Evolutionary conservation across 805 yeast species (phyloP), one percentile per base, ranked within the genome.

Genomic region (Tetrapisispora arboricola): DNA sequence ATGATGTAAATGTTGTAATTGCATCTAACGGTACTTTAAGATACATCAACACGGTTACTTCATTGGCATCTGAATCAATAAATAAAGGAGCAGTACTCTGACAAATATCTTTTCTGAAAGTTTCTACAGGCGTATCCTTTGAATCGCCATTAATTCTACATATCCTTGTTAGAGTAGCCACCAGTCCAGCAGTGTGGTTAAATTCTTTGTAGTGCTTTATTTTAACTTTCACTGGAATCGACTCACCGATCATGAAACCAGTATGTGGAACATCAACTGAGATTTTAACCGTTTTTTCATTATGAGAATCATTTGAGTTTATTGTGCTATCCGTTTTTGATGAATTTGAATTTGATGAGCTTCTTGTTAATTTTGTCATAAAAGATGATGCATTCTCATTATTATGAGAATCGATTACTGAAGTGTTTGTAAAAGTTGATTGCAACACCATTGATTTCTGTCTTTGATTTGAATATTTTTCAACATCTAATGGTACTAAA

Each of bases 241-340:
- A 55, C 54, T 87, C 96, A 19, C 95, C 95, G 25, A 87, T 69
- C 1, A 84, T 62, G 53, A 71, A 86, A 0, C 96, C 96, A 30
- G 80, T 65, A 32, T 72, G 71, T 1, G 85, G 71, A 6, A 72
- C 44, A 22, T 67, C 66, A 6, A 77, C 72, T 4, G 67, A 53
- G 30, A 74, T 57, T 34, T 57, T 66, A 2, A 72, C 68, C 5
- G 63, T 57, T 28, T 49, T 54, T 9, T 49, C 48, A 15, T 44
- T 38, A 13, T 39, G 40, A n/a, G 26, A 37, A 18, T 51, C 41
- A 20, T 22, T 26, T 20, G 36, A 39, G 3, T 39, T 37, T 11
- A 39, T 36, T 11, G 13, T 3, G 9, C 18, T 24, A 11, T 15
- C 16, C 9, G 15, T 30, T 18, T 32, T 30, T 10, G 53, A 44